Conservation (phyloP, 805 yeast genomes). For the Candida railenensis region DNA sequence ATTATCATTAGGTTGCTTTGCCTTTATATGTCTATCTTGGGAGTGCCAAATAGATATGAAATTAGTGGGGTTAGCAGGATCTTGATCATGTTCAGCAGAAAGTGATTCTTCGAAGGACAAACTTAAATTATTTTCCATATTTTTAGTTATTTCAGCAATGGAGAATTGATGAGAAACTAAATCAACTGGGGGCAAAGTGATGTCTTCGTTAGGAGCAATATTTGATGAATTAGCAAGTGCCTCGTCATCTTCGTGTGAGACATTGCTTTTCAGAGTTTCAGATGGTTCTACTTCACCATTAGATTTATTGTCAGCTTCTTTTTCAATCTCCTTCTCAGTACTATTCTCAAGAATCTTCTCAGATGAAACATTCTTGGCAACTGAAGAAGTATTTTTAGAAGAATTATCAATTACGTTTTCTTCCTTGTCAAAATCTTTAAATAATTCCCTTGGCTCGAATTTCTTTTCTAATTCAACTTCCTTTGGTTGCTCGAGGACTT, state of each 20-base stretch:
- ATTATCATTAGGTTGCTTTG: background rate
- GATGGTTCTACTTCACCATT: background rate
- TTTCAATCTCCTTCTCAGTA: background rate
- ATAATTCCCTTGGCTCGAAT: slow-evolving; percentile 1
- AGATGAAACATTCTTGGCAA: background rate
- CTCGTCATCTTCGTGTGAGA: slow-evolving; percentile 16
- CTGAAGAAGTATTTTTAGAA: background rate
- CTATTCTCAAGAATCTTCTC: background rate
- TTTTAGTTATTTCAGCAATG: slow-evolving; percentile 41
- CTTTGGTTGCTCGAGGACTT: background rate
- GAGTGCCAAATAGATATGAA: slow-evolving; percentile 44
- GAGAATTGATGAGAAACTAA: slow-evolving; percentile 30
- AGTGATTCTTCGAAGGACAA: slow-evolving; percentile 36
- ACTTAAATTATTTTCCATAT: slow-evolving; percentile 16
- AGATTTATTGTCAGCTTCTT: background rate
- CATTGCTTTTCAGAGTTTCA: slow-evolving; percentile 1
- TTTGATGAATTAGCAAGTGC: slow-evolving; percentile 45
- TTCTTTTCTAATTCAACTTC: background rate
- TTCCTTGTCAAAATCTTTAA: background rate
- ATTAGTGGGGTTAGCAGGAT: slow-evolving; percentile 17
- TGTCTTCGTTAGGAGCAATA: slow-evolving; percentile 32
- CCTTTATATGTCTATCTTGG: slow-evolving; percentile 25
- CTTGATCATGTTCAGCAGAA: slow-evolving; percentile 42
- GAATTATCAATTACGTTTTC: background rate
- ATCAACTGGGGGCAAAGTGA: slow-evolving; percentile 41